Evolutionary conservation across 192 early-diverging fungal species (phyloP).

Genomic region (Neocallimastix lanati): DNA sequence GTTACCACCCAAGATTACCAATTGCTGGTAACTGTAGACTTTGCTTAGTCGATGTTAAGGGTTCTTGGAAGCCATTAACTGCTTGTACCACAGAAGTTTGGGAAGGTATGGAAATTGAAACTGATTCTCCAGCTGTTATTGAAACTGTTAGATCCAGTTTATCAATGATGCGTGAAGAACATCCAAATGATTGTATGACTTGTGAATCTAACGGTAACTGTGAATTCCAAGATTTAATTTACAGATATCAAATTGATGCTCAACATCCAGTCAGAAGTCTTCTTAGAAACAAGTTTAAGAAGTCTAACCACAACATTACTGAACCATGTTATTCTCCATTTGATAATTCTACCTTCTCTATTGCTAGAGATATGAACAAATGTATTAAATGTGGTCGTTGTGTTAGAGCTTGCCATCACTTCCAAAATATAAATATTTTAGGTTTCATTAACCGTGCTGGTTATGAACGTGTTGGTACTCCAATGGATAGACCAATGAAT

Average conservation of each 20-base stretch:
- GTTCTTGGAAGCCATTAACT: slow-evolving; percentile 84
- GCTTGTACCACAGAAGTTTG: slow-evolving; percentile 95
- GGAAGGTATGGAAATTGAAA: slow-evolving; percentile 94
- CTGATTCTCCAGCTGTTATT: slow-evolving; percentile 72
- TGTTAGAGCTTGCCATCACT: background rate
- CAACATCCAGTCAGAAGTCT: background rate
- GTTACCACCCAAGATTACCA: slow-evolving; percentile 79
- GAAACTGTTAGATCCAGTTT: background rate
- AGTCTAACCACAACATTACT: background rate
- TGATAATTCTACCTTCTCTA: background rate
- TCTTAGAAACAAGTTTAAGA: background rate
- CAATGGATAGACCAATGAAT: background rate
- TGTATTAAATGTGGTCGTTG: slow-evolving; percentile 2
- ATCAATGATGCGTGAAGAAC: background rate
- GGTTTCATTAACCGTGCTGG: slow-evolving; percentile 1
- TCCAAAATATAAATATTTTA: background rate
- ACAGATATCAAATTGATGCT: background rate
- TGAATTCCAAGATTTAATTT: slow-evolving; percentile 1
- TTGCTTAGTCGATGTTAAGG: slow-evolving; percentile 97
- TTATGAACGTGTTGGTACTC: background rate
- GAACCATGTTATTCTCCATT: background rate
- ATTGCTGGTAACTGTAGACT: slow-evolving; percentile 99
- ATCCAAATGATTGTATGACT: slow-evolving; percentile 3
- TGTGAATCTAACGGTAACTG: slow-evolving; percentile 1
- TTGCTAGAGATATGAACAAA: background rate